Evolutionary conservation across 371 early-diverging fungal species (phyloP).

Genomic region (Mortierella sp.): DNA sequence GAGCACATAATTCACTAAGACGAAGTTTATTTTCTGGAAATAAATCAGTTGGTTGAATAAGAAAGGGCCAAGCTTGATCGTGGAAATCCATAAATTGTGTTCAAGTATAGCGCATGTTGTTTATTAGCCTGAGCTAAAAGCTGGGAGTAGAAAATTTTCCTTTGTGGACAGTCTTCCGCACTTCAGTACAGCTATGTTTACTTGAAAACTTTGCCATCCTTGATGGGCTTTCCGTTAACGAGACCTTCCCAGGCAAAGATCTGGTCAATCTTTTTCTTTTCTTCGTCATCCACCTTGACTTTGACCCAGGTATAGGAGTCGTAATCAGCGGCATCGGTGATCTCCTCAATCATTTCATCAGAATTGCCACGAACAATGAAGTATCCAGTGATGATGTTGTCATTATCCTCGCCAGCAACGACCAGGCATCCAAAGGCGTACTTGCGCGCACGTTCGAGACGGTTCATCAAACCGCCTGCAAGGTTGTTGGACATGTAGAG

Average conservation of each 20-base stretch:
- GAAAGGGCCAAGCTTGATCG: no score
- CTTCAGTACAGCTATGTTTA: slow-evolving; percentile 46
- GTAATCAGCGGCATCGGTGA: slow-evolving; percentile 89
- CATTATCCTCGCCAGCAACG: slow-evolving; percentile 87
- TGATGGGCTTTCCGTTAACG: slow-evolving; percentile 63
- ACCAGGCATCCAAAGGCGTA: slow-evolving; percentile 93
- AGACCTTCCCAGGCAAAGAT: slow-evolving; percentile 70
- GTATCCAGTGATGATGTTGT: slow-evolving; percentile 92
- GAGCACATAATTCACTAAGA: no score
- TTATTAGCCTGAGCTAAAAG: no score
- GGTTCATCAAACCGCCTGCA: slow-evolving; percentile 91
- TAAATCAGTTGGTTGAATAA: no score
- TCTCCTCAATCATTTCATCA: slow-evolving; percentile 85
- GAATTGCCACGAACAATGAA: slow-evolving; percentile 87
- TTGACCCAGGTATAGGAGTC: slow-evolving; percentile 86
- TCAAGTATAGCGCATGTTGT: no score
- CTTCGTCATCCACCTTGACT: slow-evolving; percentile 61
- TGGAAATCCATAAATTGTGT: no score
- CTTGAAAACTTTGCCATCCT: slow-evolving; percentile 85
- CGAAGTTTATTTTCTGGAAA: no score
- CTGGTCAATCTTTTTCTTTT: slow-evolving; percentile 43
- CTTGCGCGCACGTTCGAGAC: slow-evolving; percentile 92
- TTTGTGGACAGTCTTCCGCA: no score
- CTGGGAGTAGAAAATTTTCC: no score
- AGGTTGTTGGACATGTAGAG: slow-evolving; percentile 90